Evolutionary conservation across 108 stramenopile species (phyloP).

Genomic region (Cyclostephanos tholiformis): DNA sequence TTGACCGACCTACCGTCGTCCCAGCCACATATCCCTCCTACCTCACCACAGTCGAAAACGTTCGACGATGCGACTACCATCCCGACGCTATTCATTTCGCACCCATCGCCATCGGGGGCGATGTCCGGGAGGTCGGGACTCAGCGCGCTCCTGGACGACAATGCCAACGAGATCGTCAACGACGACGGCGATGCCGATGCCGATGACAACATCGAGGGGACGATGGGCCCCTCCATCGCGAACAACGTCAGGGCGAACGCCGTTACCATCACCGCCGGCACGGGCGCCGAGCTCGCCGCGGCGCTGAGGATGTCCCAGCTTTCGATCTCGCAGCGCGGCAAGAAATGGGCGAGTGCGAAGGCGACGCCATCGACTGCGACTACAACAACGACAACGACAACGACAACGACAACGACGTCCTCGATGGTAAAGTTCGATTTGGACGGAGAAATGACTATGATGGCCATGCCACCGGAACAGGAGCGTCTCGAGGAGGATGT

Average conservation of each 20-base stretch:
- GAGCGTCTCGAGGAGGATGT: slow-evolving; percentile 2
- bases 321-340: background rate
- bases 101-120: background rate
- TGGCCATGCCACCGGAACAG: background rate
- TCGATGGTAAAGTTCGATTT: background rate
- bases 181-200: slow-evolving; percentile 1
- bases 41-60: background rate
- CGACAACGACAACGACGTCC: background rate
- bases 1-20: slow-evolving; percentile 30
- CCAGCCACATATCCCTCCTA: background rate
- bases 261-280: slow-evolving; percentile 21
- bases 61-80: background rate
- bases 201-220: background rate
- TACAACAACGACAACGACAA: background rate
- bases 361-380: background rate
- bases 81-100: no score
- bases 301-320: slow-evolving; percentile 1
- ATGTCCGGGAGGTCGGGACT: slow-evolving; percentile 10
- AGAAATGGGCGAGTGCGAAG: background rate
- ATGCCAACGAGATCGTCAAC: background rate
- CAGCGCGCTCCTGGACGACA: slow-evolving; percentile 12
- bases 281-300: slow-evolving; percentile 25
- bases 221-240: background rate
- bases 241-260: slow-evolving; percentile 1
- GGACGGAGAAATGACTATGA: background rate